Evolutionary conservation across 2,329 filamentous ascomycete genomes (phyloP).

Genomic region (Sphaerulina vaccinii): DNA sequence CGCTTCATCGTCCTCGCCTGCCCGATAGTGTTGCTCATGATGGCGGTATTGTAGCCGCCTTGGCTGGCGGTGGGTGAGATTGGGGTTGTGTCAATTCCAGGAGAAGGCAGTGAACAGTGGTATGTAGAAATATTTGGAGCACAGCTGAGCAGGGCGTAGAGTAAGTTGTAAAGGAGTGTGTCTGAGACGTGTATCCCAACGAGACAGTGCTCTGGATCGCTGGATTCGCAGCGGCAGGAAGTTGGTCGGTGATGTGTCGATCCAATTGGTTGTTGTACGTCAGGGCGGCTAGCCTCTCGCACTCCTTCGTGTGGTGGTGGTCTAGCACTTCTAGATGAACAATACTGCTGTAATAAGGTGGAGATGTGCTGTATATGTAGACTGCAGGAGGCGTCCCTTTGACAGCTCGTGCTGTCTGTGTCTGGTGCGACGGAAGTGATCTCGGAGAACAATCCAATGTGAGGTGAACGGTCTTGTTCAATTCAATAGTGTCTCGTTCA

Average conservation of each 20-base stretch:
- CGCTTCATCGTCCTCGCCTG: constrained; percentile 84
- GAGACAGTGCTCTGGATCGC: constrained; percentile 5
- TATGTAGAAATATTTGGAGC: not conserved
- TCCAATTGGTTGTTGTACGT: too few species aligned
- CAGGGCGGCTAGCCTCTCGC: too few species aligned
- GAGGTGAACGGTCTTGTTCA: too few species aligned
- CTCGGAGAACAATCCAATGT: too few species aligned
- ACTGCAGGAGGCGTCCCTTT: too few species aligned
- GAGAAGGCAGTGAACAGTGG: not conserved
- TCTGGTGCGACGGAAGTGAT: too few species aligned
- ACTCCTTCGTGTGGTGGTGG: too few species aligned
- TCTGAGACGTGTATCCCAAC: constrained; percentile 1
- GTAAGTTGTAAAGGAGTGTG: not conserved
- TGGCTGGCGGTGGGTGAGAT: constrained; percentile 18
- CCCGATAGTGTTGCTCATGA: constrained; percentile 57
- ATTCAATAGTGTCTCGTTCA: too few species aligned
- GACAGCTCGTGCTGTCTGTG: too few species aligned
- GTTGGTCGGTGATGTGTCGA: constrained; percentile 17
- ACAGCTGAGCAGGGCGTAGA: not conserved
- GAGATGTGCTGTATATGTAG: too few species aligned
- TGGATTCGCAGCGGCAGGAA: constrained; percentile 5
- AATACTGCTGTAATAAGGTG: too few species aligned
- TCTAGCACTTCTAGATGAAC: too few species aligned
- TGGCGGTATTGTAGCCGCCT: constrained; percentile 20
- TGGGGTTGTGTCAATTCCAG: not conserved